These are phyloP conservation scores for Kluyveromyces aestuarii DNA, from an alignment of 805 yeast genomes.

Conservation along the genomic window DNA sequence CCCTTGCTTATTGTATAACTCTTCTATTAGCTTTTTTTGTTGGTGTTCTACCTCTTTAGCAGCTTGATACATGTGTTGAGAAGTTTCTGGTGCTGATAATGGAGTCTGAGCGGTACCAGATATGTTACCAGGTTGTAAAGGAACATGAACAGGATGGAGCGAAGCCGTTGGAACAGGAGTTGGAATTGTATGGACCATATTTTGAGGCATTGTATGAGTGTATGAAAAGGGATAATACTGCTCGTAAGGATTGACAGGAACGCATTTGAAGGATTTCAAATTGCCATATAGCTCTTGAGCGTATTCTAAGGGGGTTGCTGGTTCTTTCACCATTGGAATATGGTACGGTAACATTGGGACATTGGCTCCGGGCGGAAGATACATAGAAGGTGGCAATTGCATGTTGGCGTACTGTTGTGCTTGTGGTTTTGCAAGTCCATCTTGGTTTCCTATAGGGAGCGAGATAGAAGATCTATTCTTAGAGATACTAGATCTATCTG, in stretches of 20 bases:
- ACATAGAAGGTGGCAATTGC: background rate
- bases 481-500: background rate
- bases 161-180: slow-evolving; percentile 79
- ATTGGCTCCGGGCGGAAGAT: background rate
- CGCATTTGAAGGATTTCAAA: slow-evolving; percentile 21
- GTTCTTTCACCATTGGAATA: slow-evolving; percentile 5
- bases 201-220: background rate
- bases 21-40: slow-evolving; percentile 21
- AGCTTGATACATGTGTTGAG: slow-evolving; percentile 11
- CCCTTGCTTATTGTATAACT: slow-evolving; percentile 42
- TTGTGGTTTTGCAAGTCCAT: background rate
- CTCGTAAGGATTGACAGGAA: slow-evolving; percentile 16
- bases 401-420: background rate
- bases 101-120: slow-evolving; percentile 68
- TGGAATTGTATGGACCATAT: slow-evolving; percentile 5
- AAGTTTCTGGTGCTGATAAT: slow-evolving; percentile 55
- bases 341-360: slow-evolving; percentile 1
- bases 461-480: background rate
- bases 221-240: background rate
- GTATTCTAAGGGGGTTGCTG: slow-evolving; percentile 22
- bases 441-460: background rate
- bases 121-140: background rate
- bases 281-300: slow-evolving; percentile 25
- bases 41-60: slow-evolving; percentile 16
- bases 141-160: background rate